Base-by-base conservation (phyloP, 768 basidiomycete genomes). In the Nidularia sp. region DNA sequence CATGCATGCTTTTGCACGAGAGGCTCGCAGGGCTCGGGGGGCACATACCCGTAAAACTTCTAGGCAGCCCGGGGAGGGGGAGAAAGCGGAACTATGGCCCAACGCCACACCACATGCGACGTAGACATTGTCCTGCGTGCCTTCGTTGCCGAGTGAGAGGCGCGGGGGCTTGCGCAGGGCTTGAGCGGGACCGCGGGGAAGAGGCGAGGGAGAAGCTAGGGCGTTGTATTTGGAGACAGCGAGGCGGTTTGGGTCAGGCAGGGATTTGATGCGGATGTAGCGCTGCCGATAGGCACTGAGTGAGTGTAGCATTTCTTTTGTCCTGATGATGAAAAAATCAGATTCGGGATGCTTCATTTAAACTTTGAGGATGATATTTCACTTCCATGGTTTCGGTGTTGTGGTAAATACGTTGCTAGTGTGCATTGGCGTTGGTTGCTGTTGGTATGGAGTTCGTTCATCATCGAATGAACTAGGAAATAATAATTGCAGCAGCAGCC, bases 261-360 rank as follows among this genome's bases (percentile, higher is more conserved):
- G 70, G 50, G 86, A 88, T 62, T 89, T 3, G 83, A 86, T 56
- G 83, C 87, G 0, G 87, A 89, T 55, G 73, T 86, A 9, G 84
- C 86, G 2, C 70, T 89, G 46, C 86, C 87, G 12, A 78, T 84
- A 76, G 79, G 81, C n/a, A 63, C 68, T 53, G 81, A 84, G 83
- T 86, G 60, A 66, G 84, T 29, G 25, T 29, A 29, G 25, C 25
- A 29, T 29, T 29, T 29, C 25, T 29, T 29, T 4, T 29, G 25
- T 29, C 25, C 25, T 29, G 25, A 29, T 29, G 25, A 29, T 29
- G 25, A 29, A 29, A 4, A 29, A 29, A 29, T 29, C 25, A 4
- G 25, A 29, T 29, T 29, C 25, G 25, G 25, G 25, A 29, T 29
- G 25, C 4, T 29, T 29, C 25, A 29, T 29, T 29, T 29, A 29